Base-by-base conservation (phyloP, 2,329 filamentous ascomycete genomes). In the Calonectria honghensis region DNA sequence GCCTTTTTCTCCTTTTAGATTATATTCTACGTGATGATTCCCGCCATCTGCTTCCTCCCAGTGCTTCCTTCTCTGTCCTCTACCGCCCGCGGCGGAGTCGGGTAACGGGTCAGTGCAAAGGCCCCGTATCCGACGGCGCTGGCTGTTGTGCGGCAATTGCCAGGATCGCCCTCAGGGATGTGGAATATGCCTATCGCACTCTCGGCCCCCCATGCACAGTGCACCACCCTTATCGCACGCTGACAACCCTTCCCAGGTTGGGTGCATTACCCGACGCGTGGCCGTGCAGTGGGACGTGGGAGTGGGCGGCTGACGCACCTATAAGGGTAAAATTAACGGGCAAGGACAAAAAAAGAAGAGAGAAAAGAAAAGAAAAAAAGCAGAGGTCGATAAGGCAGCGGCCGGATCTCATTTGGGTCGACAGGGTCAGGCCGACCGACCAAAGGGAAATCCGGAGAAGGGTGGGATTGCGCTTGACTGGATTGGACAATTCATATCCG, bases 221-320 rank as follows among this genome's bases (percentile, higher is more conserved):
- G 52, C 63, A 52, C 24, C 50, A 10, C 35, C 59, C 32, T 50
- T 65, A 50, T 65, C 61, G 27, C 37, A 68, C 69, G 29, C 20
- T 41, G 6, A 45, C 16, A 18, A 1, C 41, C 18, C 18, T 20
- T 7, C 37, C 41, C 27, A 31, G 27, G 14, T 5, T n/a, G 16
- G 51, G 70, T 72, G 63, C 68, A 37, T 65, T 71, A 71, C 7
- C 68, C 68, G 68, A 66, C 61, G 68, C 61, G 68, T 37, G 48
- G 50, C 37, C 57, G 35, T 63, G 57, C 35, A 41, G 35, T 41
- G 54, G 32, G 37, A 7, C 3, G 29, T 11, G 6, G 14, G 9
- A 11, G 37, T 57, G 29, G n/a, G 29, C 59, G 68, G 68, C 27
- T 71, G 52, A 66, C 32, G 57, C 57, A 70, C 68, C 54, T 37